Evolutionary conservation across 2,329 filamentous ascomycete species (phyloP).

Genomic region (Penicillium sp.): DNA sequence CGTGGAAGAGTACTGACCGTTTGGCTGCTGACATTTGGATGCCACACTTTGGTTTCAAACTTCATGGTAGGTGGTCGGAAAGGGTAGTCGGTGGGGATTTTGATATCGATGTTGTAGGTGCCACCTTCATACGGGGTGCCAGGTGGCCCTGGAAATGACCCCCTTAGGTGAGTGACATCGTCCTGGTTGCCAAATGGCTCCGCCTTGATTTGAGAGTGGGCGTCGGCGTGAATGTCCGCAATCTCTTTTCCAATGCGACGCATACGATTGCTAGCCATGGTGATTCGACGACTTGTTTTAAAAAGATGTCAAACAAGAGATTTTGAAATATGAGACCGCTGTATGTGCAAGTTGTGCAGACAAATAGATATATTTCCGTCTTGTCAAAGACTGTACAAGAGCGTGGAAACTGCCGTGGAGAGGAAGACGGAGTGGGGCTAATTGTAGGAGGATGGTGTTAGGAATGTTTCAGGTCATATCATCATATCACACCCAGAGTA

Average conservation of each 20-base stretch:
- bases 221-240: constrained; percentile 57
- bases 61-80: constrained; percentile 90
- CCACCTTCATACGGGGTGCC: constrained; percentile 93
- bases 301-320: not conserved
- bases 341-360: not conserved
- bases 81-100: constrained; percentile 83
- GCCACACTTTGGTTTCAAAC: constrained; percentile 93
- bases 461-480: not conserved
- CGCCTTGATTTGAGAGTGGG: constrained; percentile 72
- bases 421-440: not conserved
- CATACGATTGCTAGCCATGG: constrained; percentile 56
- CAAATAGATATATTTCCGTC: not conserved
- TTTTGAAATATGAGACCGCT: not conserved
- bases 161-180: constrained; percentile 78
- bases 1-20: constrained; percentile 61
- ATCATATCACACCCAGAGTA: not conserved
- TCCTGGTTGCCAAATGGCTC: constrained; percentile 59
- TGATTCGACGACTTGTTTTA: constrained; percentile 13
- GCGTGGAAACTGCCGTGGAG: not conserved
- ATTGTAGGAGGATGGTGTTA: not conserved
- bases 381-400: not conserved
- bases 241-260: constrained; percentile 54
- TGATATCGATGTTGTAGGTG: constrained; percentile 76
- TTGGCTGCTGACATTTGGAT: constrained; percentile 92
- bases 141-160: constrained; percentile 79